These are phyloP conservation scores for Clathrus columnatus DNA, from an alignment of 768 basidiomycete genomes.

Conservation along the genomic window DNA sequence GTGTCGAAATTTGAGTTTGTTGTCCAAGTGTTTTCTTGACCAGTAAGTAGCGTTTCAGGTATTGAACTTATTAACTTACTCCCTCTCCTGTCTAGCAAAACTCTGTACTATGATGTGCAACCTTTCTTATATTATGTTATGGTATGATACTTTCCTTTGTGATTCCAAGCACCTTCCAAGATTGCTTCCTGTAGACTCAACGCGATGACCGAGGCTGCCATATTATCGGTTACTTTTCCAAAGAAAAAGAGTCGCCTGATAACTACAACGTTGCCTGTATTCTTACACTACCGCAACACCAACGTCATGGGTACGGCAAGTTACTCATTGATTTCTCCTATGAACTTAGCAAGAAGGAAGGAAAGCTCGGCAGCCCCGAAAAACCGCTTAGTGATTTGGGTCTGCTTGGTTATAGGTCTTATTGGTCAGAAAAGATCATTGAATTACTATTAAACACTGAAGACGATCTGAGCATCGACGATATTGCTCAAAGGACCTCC, in stretches of 20 bases:
- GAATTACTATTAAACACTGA: conserved; percentile 67
- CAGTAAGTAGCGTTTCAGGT: conserved; percentile 52
- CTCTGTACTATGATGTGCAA: conserved; percentile 98
- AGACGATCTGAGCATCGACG: conserved; percentile 84
- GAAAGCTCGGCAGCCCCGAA: conserved; percentile 93
- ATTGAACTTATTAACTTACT: too few species aligned
- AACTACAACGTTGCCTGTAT: conserved; percentile 99
- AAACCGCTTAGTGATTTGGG: conserved; percentile 96
- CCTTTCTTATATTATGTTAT: conserved; percentile 99
- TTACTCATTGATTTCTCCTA: conserved; percentile 97
- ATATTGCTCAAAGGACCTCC: conserved; percentile 90
- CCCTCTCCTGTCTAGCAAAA: conserved; percentile 55
- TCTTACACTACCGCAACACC: conserved; percentile 95
- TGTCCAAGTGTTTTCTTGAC: conserved; percentile 97
- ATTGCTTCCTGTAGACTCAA: conserved; percentile 42
- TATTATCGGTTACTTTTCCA: conserved; percentile 96
- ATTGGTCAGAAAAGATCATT: conserved; percentile 96
- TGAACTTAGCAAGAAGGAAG: conserved; percentile 93
- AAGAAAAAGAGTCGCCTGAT: conserved; percentile 97
- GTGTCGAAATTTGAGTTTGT: conserved; percentile 92
- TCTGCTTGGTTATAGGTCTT: conserved; percentile 85
- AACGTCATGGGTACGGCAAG: conserved; percentile 92
- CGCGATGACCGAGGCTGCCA: conserved; percentile 90
- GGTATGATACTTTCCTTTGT: conserved; percentile 37
- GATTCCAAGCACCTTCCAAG: not conserved